Percentiles rank a stretch among this genome's conserved stretches.
These are phyloP conservation scores for Angomonas ambiguus DNA, from an alignment of 208 protist genomes.

Conservation along the genomic window DNA sequence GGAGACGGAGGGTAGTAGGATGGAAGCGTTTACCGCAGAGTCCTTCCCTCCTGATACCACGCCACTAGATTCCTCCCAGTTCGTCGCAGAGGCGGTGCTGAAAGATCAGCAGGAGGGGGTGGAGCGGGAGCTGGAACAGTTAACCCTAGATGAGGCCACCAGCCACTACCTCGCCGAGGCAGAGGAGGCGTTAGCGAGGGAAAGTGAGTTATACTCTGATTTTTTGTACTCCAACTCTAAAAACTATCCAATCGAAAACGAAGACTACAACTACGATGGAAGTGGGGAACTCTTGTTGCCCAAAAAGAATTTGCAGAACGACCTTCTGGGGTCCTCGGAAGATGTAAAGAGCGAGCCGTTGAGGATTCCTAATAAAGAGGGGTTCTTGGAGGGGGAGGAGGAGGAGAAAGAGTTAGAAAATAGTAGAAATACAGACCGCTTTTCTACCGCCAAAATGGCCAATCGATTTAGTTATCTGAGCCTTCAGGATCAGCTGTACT, in stretches of 20 bases:
- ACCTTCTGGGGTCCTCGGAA: no score
- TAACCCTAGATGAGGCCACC: background rate
- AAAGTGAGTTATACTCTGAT: background rate
- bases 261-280: no score
- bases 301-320: no score
- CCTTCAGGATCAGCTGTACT: constrained; percentile 60
- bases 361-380: background rate
- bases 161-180: background rate
- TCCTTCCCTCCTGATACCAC: no score
- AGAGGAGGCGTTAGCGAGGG: background rate
- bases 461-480: constrained; percentile 28
- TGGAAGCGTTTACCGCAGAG: no score
- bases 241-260: no score
- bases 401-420: no score
- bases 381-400: background rate
- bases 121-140: background rate
- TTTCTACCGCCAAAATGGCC: constrained; percentile 3
- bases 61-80: background rate
- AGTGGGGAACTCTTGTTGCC: no score
- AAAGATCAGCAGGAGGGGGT: background rate
- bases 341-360: background rate
- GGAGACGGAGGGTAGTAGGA: no score
- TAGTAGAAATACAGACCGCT: no score
- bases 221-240: no score
- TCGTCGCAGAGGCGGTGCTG: background rate